These are phyloP conservation scores for Penicillium verhagenii DNA, from an alignment of 495 filamentous ascomycete genomes.

Conservation along the genomic window DNA sequence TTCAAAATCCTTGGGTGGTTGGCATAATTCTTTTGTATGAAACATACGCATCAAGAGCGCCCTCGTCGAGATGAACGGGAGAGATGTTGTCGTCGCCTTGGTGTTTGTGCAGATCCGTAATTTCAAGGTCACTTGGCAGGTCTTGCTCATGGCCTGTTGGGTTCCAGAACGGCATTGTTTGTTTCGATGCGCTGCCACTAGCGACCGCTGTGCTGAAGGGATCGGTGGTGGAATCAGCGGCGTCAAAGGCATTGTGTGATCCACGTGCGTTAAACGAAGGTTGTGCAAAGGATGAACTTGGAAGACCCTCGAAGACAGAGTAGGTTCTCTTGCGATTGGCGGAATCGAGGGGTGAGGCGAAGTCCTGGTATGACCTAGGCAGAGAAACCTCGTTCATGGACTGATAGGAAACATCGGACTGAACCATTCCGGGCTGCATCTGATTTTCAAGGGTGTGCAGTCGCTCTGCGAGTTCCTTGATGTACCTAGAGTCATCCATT, in stretches of 20 bases:
- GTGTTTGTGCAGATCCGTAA: conserved; percentile 36
- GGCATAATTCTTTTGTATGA: background rate
- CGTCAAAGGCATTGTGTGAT: conserved; percentile 41
- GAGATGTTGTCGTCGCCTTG: conserved; percentile 42
- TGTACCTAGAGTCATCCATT: conserved; percentile 61
- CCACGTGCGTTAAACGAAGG: conserved; percentile 42
- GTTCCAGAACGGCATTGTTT: conserved; percentile 41
- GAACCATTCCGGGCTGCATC: conserved; percentile 49
- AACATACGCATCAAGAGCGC: conserved; percentile 43
- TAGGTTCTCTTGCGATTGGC: conserved; percentile 55
- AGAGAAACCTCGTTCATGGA: conserved; percentile 48
- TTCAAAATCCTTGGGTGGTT: background rate
- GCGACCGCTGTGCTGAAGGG: conserved; percentile 35
- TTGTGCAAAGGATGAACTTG: conserved; percentile 46
- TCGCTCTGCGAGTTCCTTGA: conserved; percentile 91
- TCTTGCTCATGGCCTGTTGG: conserved; percentile 37
- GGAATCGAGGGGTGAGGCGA: conserved; percentile 47
- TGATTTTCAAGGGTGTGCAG: conserved; percentile 79
- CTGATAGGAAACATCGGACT: conserved; percentile 47
- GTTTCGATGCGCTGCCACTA: conserved; percentile 31
- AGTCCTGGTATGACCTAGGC: conserved; percentile 47
- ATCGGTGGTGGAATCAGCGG: conserved; percentile 43
- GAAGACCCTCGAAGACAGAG: conserved; percentile 54
- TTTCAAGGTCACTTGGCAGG: conserved; percentile 35
- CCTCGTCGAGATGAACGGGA: conserved; percentile 44